Evolutionary conservation across 331 rosid genomes (phyloP), one percentile per base, ranked within the genome.

Genomic region (Spiraea crenata): DNA sequence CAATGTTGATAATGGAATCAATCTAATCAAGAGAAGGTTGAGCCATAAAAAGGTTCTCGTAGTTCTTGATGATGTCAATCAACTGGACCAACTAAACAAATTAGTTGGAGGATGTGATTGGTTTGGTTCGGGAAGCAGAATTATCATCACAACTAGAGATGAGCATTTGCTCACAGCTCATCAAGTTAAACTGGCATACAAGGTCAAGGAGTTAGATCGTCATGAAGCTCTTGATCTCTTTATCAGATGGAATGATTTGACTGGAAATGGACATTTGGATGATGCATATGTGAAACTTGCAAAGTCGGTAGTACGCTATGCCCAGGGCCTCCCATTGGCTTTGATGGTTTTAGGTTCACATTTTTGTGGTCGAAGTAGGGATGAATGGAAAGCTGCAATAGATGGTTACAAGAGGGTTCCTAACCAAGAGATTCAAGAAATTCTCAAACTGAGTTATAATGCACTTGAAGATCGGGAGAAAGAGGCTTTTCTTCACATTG

Each of bases 311-410:
- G 34, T 17, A 52, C 2, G 17, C 57, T 17, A 17, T 52, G 57
- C 10, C 17, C 57, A 52, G 25, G 39, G 39, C 7, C 42, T 49
- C 15, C 72, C 72, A 50, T 50, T 67, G 16, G 72, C 72, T 50
- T 35, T 67, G 3, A 37, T 34, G 9, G 60, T 67, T 12, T 67
- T 67, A 1, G 72, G 48, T 38, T 67, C 60, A 5, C 25, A 4
- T 55, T 47, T 67, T 8, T 11, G 48, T 9, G 45, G 47, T 1
- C 50, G 14, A 50, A 37, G 47, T 5, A 0, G 6, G 5, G 72
- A 50, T 4, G 14, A 37, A 37, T 67, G 61, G 72, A 34, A n/a
- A 20, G 39, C 5, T 9, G 45, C 38, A 40, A 0, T 40, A 40
- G 12, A 61, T 16, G 17, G 49, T 17, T 0, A 7, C 10, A 31